Evolutionary conservation across 495 filamentous ascomycete species (phyloP).

Genomic region (Tetracladium marchalianum): DNA sequence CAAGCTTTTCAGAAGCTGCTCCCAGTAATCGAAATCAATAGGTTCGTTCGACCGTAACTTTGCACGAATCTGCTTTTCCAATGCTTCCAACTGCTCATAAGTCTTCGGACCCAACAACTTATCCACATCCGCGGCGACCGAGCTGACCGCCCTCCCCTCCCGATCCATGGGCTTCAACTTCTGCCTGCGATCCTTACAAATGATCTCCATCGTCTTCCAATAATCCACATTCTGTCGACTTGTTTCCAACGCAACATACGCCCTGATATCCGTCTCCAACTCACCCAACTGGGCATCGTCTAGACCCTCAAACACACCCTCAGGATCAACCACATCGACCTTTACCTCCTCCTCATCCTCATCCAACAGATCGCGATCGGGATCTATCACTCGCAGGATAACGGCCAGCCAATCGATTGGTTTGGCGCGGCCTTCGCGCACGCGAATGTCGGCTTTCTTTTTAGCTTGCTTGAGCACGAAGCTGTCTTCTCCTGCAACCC

Average conservation of each 20-base stretch:
- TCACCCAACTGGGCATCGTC: constrained; percentile 61
- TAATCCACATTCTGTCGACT: constrained; percentile 72
- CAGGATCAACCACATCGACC: constrained; percentile 71
- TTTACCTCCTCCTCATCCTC: constrained; percentile 73
- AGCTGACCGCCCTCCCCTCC: constrained; percentile 65
- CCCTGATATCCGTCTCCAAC: constrained; percentile 77
- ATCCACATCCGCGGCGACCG: constrained; percentile 83
- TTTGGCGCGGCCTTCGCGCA: constrained; percentile 86
- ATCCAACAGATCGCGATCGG: constrained; percentile 66
- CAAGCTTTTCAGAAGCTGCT: constrained; percentile 76
- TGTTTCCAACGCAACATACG: constrained; percentile 71
- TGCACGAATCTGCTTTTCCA: constrained; percentile 74
- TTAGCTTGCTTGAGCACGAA: constrained; percentile 97
- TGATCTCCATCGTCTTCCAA: constrained; percentile 84
- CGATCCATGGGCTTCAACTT: constrained; percentile 47
- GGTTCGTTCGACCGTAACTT: constrained; percentile 85
- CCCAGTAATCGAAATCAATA: constrained; percentile 97
- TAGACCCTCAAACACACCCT: constrained; percentile 70
- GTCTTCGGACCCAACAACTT: constrained; percentile 75
- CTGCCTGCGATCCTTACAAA: constrained; percentile 70
- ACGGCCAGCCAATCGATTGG: constrained; percentile 95
- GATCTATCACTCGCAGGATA: constrained; percentile 77
- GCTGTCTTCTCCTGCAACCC: constrained; percentile 88
- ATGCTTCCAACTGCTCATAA: constrained; percentile 70
- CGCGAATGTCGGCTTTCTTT: constrained; percentile 93